These are phyloP conservation scores for Tricholomella constricta DNA, from an alignment of 768 basidiomycete species.

Conservation along the genomic window DNA sequence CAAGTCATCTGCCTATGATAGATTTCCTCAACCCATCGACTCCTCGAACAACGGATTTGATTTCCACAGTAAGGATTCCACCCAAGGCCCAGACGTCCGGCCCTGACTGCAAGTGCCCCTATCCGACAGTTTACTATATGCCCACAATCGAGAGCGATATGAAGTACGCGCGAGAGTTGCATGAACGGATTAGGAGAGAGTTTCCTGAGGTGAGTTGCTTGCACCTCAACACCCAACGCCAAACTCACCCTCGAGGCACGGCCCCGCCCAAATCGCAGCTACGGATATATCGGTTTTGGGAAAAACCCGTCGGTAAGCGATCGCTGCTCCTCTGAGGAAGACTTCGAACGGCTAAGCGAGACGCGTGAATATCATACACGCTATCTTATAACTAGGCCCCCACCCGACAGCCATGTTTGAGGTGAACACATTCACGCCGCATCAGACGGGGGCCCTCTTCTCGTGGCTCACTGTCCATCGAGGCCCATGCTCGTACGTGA, in stretches of 20 bases:
- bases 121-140: conserved; percentile 61
- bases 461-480: conserved; percentile 68
- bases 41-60: conserved; percentile 64
- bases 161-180: conserved; percentile 54
- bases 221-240: too few species aligned
- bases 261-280: conserved; percentile 38
- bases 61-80: conserved; percentile 60
- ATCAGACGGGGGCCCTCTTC: conserved; percentile 70
- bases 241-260: conserved; percentile 6
- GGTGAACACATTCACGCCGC: conserved; percentile 65
- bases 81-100: neutral
- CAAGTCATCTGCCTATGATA: conserved; percentile 52
- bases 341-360: neutral
- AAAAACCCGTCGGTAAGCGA: conserved; percentile 58
- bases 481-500: conserved; percentile 68
- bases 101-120: neutral
- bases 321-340: neutral
- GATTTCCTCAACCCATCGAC: conserved; percentile 57
- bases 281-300: conserved; percentile 63
- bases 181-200: conserved; percentile 60
- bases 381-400: conserved; percentile 41
- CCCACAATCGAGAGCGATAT: conserved; percentile 42
- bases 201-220: conserved; percentile 60
- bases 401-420: conserved; percentile 77
- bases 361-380: neutral